phyloP scores from a whole-genome alignment of 768 basidiomycete species.

The Lentinus tigrinus region DNA sequence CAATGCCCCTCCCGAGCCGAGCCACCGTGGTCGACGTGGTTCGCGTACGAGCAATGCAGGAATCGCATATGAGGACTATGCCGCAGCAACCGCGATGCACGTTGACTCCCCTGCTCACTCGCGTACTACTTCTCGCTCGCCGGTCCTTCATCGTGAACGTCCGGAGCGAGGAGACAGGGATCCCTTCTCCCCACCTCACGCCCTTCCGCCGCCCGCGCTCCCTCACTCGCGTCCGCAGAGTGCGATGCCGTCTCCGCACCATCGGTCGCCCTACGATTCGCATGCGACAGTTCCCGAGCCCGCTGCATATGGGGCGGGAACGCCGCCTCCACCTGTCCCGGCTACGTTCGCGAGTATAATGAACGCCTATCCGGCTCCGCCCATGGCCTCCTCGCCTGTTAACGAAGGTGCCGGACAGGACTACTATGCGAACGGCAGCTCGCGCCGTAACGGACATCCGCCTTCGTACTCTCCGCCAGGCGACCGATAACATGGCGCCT shows the following conservation, averaged over 20 bases:
- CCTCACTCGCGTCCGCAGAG: constrained; percentile 17
- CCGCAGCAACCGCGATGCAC: constrained; percentile 7
- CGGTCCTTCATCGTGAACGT: constrained; percentile 27
- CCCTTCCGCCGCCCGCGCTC: constrained; percentile 7
- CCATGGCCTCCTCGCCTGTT: constrained; percentile 25
- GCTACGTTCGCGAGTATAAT: constrained; percentile 68
- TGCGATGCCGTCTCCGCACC: constrained; percentile 23
- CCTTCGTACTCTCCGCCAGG: background rate
- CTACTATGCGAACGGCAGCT: constrained; percentile 25
- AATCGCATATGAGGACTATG: constrained; percentile 18
- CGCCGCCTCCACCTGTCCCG: constrained; percentile 37
- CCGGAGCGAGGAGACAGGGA: constrained; percentile 22
- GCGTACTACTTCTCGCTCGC: constrained; percentile 27
- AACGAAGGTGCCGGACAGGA: constrained; percentile 30
- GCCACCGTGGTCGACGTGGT: constrained; percentile 16
- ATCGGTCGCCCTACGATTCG: constrained; percentile 28
- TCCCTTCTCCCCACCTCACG: constrained; percentile 19
- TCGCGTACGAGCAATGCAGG: constrained; percentile 20
- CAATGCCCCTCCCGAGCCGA: constrained; percentile 9
- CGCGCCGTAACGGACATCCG: constrained; percentile 17
- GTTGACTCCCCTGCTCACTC: constrained; percentile 14
- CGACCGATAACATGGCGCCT: constrained; percentile 3
- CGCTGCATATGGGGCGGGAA: constrained; percentile 4
- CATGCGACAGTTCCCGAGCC: constrained; percentile 1
- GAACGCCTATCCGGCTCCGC: constrained; percentile 58